Percentiles rank a stretch among this genome's conserved stretches.
phyloP scores from a whole-genome alignment of 768 basidiomycete species.

The Pleurotus tuoliensis region DNA sequence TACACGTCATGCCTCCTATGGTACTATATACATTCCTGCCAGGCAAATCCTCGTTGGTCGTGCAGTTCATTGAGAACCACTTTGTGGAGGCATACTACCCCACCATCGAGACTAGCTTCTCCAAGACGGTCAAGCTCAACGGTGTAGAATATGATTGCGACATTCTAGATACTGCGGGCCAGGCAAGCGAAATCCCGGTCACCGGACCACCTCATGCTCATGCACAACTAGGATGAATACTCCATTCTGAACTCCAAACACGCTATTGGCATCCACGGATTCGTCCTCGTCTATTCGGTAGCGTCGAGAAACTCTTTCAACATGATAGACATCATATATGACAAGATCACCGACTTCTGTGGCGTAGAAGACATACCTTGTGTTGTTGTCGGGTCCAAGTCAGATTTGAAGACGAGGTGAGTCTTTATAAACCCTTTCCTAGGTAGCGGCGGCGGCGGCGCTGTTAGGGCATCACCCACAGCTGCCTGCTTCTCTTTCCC shows the following conservation, averaged over 20 bases:
- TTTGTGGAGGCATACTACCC: slow-evolving; percentile 95
- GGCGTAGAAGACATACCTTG: slow-evolving; percentile 84
- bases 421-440: slow-evolving; percentile 19
- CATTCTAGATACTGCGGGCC: slow-evolving; percentile 97
- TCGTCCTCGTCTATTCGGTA: slow-evolving; percentile 94
- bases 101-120: slow-evolving; percentile 86
- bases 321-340: slow-evolving; percentile 89
- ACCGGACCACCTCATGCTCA: slow-evolving; percentile 5
- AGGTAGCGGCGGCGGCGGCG: slow-evolving; percentile 5
- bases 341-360: slow-evolving; percentile 89
- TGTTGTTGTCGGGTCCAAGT: slow-evolving; percentile 92
- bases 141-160: slow-evolving; percentile 94
- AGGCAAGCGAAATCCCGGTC: slow-evolving; percentile 47
- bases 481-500: slow-evolving; percentile 17
- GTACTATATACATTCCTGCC: slow-evolving; percentile 8
- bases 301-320: slow-evolving; percentile 87
- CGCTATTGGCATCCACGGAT: slow-evolving; percentile 96
- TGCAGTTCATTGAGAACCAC: slow-evolving; percentile 90
- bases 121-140: slow-evolving; percentile 82
- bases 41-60: slow-evolving; percentile 94
- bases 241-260: slow-evolving; percentile 91
- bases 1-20: slow-evolving; percentile 10
- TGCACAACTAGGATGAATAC: slow-evolving; percentile 77
- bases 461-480: slow-evolving; percentile 10
- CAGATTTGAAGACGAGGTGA: slow-evolving; percentile 74